phyloP scores from a whole-genome alignment of 2,329 filamentous ascomycete genomes.

The Trichoderma lentiforme region DNA sequence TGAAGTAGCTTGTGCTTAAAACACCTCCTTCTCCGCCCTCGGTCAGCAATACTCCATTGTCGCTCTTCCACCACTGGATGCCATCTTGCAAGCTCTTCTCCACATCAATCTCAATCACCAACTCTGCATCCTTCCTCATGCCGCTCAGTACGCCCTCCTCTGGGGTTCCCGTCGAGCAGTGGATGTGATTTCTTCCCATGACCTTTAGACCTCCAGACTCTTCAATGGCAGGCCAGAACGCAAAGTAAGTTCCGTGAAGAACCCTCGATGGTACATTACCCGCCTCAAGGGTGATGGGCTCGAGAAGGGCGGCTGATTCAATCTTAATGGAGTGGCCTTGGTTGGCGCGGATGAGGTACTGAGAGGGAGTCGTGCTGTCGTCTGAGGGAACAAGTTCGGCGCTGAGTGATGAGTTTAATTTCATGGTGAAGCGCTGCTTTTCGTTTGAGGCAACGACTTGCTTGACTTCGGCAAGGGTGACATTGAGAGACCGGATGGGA shows the following conservation, averaged over 20 bases:
- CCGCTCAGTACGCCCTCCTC: conserved; percentile 65
- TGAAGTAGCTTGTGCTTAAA: conserved; percentile 66
- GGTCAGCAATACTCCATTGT: conserved; percentile 72
- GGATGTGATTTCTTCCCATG: conserved; percentile 86
- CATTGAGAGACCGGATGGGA: conserved; percentile 63
- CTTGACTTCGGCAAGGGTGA: conserved; percentile 72
- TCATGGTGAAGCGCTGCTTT: conserved; percentile 87
- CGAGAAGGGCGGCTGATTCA: conserved; percentile 68
- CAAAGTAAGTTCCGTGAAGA: conserved; percentile 86
- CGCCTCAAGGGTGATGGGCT: conserved; percentile 53
- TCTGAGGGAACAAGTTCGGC: conserved; percentile 25
- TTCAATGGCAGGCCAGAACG: conserved; percentile 72
- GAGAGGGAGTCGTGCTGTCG: conserved; percentile 48
- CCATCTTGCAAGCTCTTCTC: conserved; percentile 59
- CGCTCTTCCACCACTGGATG: conserved; percentile 73
- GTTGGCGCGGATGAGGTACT: conserved; percentile 89
- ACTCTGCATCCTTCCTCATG: conserved; percentile 73
- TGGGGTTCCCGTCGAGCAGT: conserved; percentile 77
- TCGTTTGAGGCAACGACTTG: conserved; percentile 70
- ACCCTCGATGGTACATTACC: conserved; percentile 62
- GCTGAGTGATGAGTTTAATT: conserved; percentile 59
- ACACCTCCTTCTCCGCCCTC: conserved; percentile 58
- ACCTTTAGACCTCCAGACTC: conserved; percentile 71
- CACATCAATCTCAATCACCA: conserved; percentile 76
- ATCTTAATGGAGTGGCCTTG: conserved; percentile 86